These are phyloP conservation scores for Penicillium paxilli DNA, from an alignment of 495 filamentous ascomycete species.

Conservation along the genomic window DNA sequence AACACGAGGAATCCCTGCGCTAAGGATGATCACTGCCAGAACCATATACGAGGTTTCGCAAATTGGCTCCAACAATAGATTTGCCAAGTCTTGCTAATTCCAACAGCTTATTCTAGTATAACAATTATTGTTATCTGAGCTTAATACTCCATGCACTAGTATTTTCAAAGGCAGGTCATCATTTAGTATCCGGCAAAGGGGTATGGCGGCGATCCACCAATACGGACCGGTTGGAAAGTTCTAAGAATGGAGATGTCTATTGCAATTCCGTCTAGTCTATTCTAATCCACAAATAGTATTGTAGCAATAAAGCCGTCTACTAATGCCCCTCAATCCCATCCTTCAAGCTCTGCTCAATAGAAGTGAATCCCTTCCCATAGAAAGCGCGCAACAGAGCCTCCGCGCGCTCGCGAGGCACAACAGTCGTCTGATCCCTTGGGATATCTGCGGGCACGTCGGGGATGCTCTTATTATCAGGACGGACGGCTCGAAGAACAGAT, in stretches of 20 bases:
- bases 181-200: no score
- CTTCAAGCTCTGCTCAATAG: background rate
- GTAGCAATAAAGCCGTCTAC: no score
- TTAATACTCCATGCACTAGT: no score
- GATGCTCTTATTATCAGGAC: background rate
- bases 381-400: background rate
- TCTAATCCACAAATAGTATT: no score
- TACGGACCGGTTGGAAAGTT: no score
- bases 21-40: conserved; percentile 6
- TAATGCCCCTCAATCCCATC: background rate
- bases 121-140: no score
- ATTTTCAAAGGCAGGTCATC: no score
- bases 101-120: no score
- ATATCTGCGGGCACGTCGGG: background rate
- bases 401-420: background rate
- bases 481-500: background rate
- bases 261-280: no score
- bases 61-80: conserved; percentile 7
- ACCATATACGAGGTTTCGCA: background rate
- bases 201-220: no score
- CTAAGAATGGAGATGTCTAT: no score
- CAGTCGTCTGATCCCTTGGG: background rate
- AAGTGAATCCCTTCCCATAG: background rate
- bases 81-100: background rate
- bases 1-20: background rate